Evolutionary conservation across 2,329 filamentous ascomycete species (phyloP).

Genomic region (Xenosphaeropsis pyriputrescens): DNA sequence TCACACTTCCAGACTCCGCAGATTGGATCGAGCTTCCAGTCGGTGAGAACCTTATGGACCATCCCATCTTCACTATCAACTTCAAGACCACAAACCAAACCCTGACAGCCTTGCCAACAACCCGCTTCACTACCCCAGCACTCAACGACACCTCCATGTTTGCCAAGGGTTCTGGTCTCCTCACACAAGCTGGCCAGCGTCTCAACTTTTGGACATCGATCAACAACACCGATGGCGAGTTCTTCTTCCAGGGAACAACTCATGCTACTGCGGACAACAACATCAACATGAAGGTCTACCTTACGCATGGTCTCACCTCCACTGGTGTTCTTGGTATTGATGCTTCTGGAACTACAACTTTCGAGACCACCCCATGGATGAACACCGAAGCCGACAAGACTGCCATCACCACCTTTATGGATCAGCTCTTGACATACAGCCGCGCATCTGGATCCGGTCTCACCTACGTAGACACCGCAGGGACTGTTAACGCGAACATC

Average conservation of each 20-base stretch:
- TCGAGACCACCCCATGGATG: conserved; percentile 20
- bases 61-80: conserved; percentile 1
- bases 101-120: background rate
- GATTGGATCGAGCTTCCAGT: conserved; percentile 2
- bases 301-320: conserved; percentile 31
- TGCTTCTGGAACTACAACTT: conserved; percentile 22
- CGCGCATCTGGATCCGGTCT: background rate
- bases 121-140: background rate
- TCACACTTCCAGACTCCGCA: background rate
- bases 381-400: conserved; percentile 4
- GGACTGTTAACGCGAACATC: background rate
- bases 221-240: conserved; percentile 22
- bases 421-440: background rate
- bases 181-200: conserved; percentile 25
- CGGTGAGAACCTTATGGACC: conserved; percentile 1
- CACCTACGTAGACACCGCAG: background rate
- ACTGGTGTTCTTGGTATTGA: conserved; percentile 25
- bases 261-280: conserved; percentile 23
- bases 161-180: conserved; percentile 20
- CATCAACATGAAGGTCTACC: conserved; percentile 29
- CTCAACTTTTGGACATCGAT: conserved; percentile 24
- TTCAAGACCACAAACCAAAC: conserved; percentile 1
- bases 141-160: conserved; percentile 15
- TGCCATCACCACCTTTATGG: background rate
- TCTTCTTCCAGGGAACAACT: conserved; percentile 26